Base-by-base conservation (phyloP, 371 early-diverging fungal genomes). In the Dipsacomyces acuminosporus region DNA sequence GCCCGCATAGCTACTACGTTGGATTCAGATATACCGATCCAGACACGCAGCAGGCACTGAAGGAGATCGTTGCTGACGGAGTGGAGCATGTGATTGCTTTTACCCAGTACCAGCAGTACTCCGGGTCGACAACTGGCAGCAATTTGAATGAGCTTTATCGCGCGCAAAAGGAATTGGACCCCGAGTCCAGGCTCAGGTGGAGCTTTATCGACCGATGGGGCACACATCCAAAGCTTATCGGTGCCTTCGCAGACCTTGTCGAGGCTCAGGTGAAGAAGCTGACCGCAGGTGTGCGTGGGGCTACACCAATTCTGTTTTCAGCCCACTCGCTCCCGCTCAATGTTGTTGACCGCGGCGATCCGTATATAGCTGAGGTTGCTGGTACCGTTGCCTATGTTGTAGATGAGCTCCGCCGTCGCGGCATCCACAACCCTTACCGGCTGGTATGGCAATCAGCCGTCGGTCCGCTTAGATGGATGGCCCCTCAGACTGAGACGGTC, bases 371-470 rank as follows among this genome's bases (percentile, higher is more conserved):
- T 15, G 97, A 97, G 64, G 94, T 97, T 0, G 92, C 88, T n/a
- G 85, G 91, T 1, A 94, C 93, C 0, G 93, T 93, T 0, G 77
- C 89, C 19, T 78, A 80, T 46, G 89, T 97, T 14, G 90, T 93
- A 83, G 75, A 82, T 18, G 67, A 80, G 42, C 80, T 97, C 1
- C 59, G 72, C 15, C 49, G 63, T 8, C 69, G 72, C 6, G 60
- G 64, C 17, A 44, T 72, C 48, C 1, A 58, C 30, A 89, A 94
- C 66, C 89, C 94, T 13, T 88, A 93, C 71, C 81, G 91, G n/a
- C 77, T 97, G 4, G 88, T 90, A 9, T 97, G 97, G 97, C 97
- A 97, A 69, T 91, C 91, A 1, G 89, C 94, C 45, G 97, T 95
- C 5, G 97, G 97, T 1, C 97, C 97, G 0, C 65, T 79, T n/a